phyloP scores from a whole-genome alignment of 495 filamentous ascomycete genomes.

The Neurospora sp. region DNA sequence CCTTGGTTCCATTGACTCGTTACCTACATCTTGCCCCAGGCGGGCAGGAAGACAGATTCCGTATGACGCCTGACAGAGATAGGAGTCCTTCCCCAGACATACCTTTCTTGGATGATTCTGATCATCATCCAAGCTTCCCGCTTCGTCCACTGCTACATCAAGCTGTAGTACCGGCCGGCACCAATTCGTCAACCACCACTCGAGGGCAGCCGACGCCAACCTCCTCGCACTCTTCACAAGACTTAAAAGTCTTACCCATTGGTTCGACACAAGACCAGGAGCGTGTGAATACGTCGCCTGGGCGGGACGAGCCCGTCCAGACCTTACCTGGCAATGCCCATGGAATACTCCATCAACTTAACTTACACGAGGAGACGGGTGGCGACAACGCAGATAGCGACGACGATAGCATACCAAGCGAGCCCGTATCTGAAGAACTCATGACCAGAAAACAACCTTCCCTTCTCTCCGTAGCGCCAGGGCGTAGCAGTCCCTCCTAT shows the following conservation, averaged over 20 bases:
- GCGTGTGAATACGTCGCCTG: neutral
- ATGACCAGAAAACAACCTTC: conserved; percentile 49
- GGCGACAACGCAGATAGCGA: conserved; percentile 8
- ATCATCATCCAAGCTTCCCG: conserved; percentile 8
- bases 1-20: conserved; percentile 1
- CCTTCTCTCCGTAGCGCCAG: conserved; percentile 46
- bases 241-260: neutral
- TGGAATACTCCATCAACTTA: conserved; percentile 4
- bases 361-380: neutral
- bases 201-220: neutral
- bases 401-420: conserved; percentile 3
- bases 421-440: conserved; percentile 10
- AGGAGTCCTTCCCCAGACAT: neutral
- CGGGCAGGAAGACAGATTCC: conserved; percentile 2
- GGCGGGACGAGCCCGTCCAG: neutral
- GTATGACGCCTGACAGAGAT: conserved; percentile 9
- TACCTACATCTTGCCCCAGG: conserved; percentile 2
- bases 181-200: neutral
- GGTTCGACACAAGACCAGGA: neutral
- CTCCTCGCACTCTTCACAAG: neutral
- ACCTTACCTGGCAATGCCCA: conserved; percentile 4
- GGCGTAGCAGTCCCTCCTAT: conserved; percentile 47
- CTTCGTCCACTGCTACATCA: conserved; percentile 7
- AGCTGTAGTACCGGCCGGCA: neutral
- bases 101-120: neutral